Conservation (phyloP, 805 yeast genomes). For the Lachancea meyersii region DNA sequence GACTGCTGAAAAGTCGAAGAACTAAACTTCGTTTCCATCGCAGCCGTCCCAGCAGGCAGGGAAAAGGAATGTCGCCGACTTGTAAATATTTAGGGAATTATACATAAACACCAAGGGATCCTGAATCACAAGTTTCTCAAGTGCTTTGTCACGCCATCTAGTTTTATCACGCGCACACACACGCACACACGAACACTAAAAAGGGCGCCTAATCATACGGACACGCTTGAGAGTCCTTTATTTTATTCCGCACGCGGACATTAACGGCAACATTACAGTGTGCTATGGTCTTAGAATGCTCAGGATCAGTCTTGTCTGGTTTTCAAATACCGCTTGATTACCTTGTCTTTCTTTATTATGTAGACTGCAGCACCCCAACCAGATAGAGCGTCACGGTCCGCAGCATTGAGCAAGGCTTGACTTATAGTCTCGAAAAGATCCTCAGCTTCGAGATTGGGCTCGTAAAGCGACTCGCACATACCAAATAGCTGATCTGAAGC, state of each 20-base stretch:
- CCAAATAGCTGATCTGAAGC: constrained; percentile 96
- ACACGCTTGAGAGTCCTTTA: too few species aligned
- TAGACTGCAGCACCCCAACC: constrained; percentile 99
- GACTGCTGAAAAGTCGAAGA: constrained; percentile 7
- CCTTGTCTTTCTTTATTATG: constrained; percentile 85
- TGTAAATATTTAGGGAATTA: constrained; percentile 7
- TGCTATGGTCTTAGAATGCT: constrained; percentile 4
- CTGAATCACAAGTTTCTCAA: too few species aligned
- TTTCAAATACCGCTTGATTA: constrained; percentile 77
- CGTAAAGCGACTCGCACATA: constrained; percentile 96
- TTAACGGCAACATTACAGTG: too few species aligned
- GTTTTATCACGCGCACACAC: too few species aligned
- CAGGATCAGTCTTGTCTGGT: constrained; percentile 82
- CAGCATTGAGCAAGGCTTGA: constrained; percentile 89
- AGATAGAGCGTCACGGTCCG: constrained; percentile 92
- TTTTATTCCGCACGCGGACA: too few species aligned
- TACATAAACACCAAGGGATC: not conserved
- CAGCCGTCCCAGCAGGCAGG: not conserved
- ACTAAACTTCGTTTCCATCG: not conserved
- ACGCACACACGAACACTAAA: too few species aligned
- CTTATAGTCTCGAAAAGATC: constrained; percentile 93
- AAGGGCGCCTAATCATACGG: too few species aligned
- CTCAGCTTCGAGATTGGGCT: constrained; percentile 89
- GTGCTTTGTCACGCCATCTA: too few species aligned
- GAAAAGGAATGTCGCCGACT: not conserved